Conservation (phyloP, 2,329 filamentous ascomycete genomes). For the Fusarium paranaense region DNA sequence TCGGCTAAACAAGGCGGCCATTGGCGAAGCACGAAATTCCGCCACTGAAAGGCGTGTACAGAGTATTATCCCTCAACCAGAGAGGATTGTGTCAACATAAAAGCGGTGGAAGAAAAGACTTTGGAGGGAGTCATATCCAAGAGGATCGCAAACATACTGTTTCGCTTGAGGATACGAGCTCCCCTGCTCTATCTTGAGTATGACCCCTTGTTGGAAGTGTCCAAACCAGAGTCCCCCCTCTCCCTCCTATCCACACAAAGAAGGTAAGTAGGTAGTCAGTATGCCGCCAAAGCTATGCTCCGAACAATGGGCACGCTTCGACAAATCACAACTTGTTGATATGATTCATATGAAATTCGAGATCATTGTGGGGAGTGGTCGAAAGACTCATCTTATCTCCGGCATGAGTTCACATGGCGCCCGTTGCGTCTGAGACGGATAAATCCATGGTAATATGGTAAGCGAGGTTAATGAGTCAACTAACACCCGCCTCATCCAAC, state of each 20-base stretch:
- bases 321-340: background rate
- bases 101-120: background rate
- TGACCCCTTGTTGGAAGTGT: background rate
- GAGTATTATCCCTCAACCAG: background rate
- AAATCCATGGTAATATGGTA: background rate
- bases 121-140: background rate
- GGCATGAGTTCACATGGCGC: background rate
- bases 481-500: background rate
- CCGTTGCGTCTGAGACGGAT: background rate
- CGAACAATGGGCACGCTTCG: background rate
- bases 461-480: background rate
- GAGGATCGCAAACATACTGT: background rate
- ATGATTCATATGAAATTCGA: background rate
- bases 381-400: background rate
- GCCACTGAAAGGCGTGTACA: slow-evolving; percentile 2
- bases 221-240: background rate
- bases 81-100: background rate
- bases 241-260: background rate
- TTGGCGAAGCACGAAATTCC: slow-evolving; percentile 1
- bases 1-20: background rate
- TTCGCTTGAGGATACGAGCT: background rate
- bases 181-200: background rate
- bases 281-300: background rate
- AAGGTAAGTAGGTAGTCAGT: too few relatives aligned
- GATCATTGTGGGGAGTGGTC: background rate